Evolutionary conservation across 129 eudicot genomes (phyloP).

Genomic region (Arctium minus): DNA sequence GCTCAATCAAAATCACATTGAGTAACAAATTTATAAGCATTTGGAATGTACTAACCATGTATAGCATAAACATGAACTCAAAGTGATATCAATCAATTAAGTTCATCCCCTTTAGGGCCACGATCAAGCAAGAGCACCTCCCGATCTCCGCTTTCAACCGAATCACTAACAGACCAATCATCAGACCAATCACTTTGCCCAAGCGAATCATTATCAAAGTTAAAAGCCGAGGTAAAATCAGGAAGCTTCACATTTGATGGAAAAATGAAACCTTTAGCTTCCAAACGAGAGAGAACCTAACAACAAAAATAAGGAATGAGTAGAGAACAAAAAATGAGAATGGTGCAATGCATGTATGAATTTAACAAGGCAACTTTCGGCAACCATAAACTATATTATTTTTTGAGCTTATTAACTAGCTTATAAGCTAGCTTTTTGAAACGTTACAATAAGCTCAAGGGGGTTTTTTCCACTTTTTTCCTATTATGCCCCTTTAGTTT

Average conservation of each 20-base stretch:
- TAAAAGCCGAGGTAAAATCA: constrained; percentile 9
- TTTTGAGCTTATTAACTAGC: not conserved
- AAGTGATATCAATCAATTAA: constrained; percentile 3
- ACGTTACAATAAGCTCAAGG: not conserved
- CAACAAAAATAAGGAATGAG: not conserved
- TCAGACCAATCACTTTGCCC: not conserved
- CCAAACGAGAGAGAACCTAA: constrained; percentile 25
- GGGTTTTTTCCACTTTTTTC: not conserved
- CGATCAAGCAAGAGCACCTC: constrained; percentile 14
- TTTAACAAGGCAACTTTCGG: not conserved
- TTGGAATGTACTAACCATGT: not conserved
- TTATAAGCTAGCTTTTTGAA: not conserved
- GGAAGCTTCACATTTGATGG: constrained; percentile 11
- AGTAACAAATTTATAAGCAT: not conserved
- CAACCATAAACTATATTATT: not conserved
- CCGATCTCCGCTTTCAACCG: constrained; percentile 16
- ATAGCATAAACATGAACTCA: constrained; percentile 3
- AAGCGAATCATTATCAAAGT: not conserved
- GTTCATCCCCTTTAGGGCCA: not conserved
- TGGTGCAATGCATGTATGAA: not conserved
- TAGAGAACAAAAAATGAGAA: not conserved
- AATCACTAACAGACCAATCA: not conserved
- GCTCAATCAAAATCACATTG: constrained; percentile 1
- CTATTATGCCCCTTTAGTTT: not conserved
- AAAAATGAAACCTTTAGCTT: constrained; percentile 21